Conservation (phyloP, 1,139 yeast genomes). For the Taphrina flavorubra region DNA sequence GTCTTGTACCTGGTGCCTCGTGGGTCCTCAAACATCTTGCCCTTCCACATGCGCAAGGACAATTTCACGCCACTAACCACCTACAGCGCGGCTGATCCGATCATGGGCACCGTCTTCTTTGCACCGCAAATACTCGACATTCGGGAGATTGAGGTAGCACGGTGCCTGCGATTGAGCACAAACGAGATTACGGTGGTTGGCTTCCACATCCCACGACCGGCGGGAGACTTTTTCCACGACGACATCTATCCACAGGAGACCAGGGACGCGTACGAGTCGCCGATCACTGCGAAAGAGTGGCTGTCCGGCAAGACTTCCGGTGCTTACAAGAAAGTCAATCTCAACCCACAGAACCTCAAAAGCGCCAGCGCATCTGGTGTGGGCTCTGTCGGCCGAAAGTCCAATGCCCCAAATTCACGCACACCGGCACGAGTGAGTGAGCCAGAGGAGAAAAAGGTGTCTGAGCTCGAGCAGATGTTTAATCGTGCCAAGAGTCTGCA, state of each 20-base stretch:
- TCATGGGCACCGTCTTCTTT: conserved; percentile 90
- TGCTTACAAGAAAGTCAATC: conserved; percentile 11
- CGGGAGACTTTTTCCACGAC: conserved; percentile 39
- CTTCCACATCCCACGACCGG: conserved; percentile 34
- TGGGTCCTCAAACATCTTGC: conserved; percentile 94
- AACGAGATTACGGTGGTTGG: conserved; percentile 36
- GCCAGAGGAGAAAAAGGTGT: conserved; percentile 16
- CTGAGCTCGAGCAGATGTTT: conserved; percentile 40
- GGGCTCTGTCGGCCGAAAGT: conserved; percentile 20
- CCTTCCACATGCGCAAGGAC: conserved; percentile 74
- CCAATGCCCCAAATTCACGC: background rate
- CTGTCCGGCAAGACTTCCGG: background rate
- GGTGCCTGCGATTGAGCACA: conserved; percentile 45
- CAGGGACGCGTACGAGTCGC: conserved; percentile 20
- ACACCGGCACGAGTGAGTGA: conserved; percentile 9
- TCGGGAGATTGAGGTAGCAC: conserved; percentile 74
- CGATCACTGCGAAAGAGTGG: conserved; percentile 11
- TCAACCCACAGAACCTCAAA: conserved; percentile 23
- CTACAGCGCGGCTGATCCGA: conserved; percentile 86
- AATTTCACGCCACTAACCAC: conserved; percentile 81
- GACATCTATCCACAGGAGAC: conserved; percentile 33
- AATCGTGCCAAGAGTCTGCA: conserved; percentile 23
- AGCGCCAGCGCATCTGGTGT: conserved; percentile 31
- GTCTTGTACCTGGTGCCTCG: conserved; percentile 91
- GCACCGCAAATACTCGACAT: conserved; percentile 83